Base-by-base conservation (phyloP, 2,329 filamentous ascomycete genomes). In the Penicillium verrucosum region DNA sequence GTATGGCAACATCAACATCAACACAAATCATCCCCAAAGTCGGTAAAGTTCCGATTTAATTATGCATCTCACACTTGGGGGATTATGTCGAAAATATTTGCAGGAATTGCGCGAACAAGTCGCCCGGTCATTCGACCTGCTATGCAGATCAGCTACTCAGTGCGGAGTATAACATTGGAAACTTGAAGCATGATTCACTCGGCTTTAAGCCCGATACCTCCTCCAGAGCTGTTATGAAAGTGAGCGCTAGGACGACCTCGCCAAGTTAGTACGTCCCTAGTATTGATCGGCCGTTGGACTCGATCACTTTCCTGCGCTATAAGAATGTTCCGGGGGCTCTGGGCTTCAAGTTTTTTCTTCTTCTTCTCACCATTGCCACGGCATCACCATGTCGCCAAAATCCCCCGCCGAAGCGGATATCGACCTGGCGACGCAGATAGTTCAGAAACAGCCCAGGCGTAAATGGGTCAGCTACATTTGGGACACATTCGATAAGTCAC, bases 401-500 rank as follows among this genome's bases (percentile, higher is more conserved):
- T 44, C 16, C 16, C 25, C 57, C 12, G 57, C 63, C 2, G 64
- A 68, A 23, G 47, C 59, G 4, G 57, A 54, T 7, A 30, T 59
- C 10, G 56, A 61, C 7, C 12, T 47, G 4, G 38, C 61, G 0
- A 53, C 51, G 10, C 56, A 57, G 7, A 21, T 64, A 9, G 52
- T 69, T 25, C 68, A 69, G 41, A 59, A 66, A 50, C 50, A 62
- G 4, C 62, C 60, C 3, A 76, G 74, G 60, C 61, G 68, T 9
- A 80, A 67, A 70, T 81, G 79, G 79, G 71, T 75, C 44, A 77
- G 74, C 59, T 82, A 81, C 54, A 68, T 83, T 44, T 82, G 80
- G 80, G 80, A 82, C 67, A 79, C 76, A 1, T 73, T 81, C 21
- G 81, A 82, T 61, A 82, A 82, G 59, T 74, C 77, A 1, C 77